phyloP scores from a whole-genome alignment of 1,284 basidiomycete genomes.

The Microbotryomycetes sp. region DNA sequence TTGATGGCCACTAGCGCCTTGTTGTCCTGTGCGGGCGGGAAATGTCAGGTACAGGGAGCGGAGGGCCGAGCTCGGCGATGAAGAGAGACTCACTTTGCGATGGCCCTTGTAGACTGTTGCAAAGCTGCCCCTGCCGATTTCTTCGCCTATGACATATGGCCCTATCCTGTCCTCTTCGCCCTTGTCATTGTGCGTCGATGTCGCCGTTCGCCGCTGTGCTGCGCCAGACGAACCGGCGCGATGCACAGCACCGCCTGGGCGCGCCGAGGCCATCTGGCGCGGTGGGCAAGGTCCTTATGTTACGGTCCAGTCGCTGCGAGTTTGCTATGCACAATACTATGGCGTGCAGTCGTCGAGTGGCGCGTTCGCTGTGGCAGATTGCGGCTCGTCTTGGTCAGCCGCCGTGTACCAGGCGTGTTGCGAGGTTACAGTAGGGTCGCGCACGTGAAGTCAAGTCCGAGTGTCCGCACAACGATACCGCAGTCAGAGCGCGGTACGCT shows the following conservation, averaged over 20 bases:
- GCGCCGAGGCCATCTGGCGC: background rate
- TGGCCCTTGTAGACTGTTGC: conserved; percentile 93
- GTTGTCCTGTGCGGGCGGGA: conserved; percentile 7
- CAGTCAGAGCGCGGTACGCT: no score
- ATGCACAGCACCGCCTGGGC: no score
- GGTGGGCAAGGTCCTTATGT: no score
- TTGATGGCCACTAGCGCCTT: conserved; percentile 81
- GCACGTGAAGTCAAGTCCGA: no score
- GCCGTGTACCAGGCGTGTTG: no score
- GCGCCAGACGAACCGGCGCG: background rate
- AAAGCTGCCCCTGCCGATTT: conserved; percentile 72
- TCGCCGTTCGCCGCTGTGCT: background rate
- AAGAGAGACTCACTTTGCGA: conserved; percentile 57
- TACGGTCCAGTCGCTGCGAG: no score
- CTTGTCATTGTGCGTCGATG: background rate
- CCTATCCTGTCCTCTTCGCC: conserved; percentile 40
- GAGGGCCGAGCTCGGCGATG: background rate
- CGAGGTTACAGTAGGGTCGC: no score
- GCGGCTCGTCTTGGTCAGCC: no score
- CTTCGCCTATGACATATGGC: conserved; percentile 47
- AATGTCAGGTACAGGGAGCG: background rate
- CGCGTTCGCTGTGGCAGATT: no score
- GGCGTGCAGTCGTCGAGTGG: no score
- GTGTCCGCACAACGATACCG: no score
- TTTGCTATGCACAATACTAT: no score